These are phyloP conservation scores for Dendrobium chrysotoxum DNA, from an alignment of 106 monocot species.

Conservation along the genomic window DNA sequence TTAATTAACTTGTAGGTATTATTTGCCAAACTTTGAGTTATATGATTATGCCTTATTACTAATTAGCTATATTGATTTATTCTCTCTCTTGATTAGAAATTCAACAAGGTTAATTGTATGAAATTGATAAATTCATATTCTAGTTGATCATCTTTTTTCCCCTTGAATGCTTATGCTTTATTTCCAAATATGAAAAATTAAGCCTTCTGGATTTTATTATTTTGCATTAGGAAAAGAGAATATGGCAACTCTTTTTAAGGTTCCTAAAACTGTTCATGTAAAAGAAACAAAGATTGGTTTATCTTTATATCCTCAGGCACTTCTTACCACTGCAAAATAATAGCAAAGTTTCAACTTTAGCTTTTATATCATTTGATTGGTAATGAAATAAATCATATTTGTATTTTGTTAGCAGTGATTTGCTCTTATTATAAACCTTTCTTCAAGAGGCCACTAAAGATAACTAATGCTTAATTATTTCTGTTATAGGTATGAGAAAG, in stretches of 20 bases:
- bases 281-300: neutral
- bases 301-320: neutral
- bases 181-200: neutral
- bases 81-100: neutral
- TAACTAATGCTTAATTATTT: slow-evolving; percentile 1
- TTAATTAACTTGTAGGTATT: neutral
- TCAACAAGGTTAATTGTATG: neutral
- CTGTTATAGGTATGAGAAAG: slow-evolving; percentile 23
- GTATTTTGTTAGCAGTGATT: neutral
- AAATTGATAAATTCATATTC: neutral
- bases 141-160: neutral
- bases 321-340: neutral
- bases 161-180: neutral
- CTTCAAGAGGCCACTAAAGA: neutral
- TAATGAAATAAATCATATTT: neutral
- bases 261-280: neutral
- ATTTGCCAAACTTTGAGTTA: neutral
- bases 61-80: neutral
- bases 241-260: neutral
- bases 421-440: neutral
- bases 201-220: neutral
- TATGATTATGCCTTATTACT: neutral
- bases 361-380: neutral
- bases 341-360: neutral
- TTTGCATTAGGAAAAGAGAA: neutral